Evolutionary conservation across 768 basidiomycete species (phyloP).

Genomic region (Daedaleopsis sinensis): DNA sequence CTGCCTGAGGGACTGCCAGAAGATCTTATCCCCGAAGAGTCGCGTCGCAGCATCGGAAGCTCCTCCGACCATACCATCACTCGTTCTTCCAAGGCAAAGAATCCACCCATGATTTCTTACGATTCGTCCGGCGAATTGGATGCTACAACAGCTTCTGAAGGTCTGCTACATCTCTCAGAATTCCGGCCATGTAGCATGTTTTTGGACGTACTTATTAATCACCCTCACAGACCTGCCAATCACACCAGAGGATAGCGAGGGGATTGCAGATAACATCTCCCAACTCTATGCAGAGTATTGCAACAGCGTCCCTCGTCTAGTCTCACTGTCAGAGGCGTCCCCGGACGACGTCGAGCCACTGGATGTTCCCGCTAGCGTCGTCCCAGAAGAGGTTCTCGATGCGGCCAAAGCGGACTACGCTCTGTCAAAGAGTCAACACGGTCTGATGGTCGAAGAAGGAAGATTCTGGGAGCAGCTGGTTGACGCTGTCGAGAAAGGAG

Average conservation of each 20-base stretch:
- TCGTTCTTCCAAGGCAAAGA: neutral
- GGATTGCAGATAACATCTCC: slow-evolving; percentile 31
- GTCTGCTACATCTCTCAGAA: neutral
- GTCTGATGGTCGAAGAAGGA: slow-evolving; percentile 63
- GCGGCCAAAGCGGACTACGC: slow-evolving; percentile 46
- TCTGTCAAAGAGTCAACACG: slow-evolving; percentile 65
- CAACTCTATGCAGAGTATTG: slow-evolving; percentile 43
- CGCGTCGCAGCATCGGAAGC: neutral
- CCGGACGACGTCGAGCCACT: neutral
- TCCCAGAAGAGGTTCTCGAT: slow-evolving; percentile 25
- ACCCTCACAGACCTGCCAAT: neutral
- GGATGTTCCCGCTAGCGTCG: neutral
- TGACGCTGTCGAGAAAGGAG: slow-evolving; percentile 11
- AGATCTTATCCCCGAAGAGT: neutral
- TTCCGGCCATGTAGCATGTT: neutral
- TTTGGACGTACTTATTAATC: neutral
- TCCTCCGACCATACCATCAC: neutral
- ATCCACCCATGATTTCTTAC: neutral
- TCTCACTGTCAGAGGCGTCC: slow-evolving; percentile 13
- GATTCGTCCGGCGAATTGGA: neutral
- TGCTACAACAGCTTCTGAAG: neutral
- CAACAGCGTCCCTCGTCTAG: slow-evolving; percentile 24
- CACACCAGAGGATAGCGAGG: neutral
- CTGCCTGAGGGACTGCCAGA: neutral
- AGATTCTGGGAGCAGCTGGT: slow-evolving; percentile 56